Evolutionary conservation across 192 early-diverging fungal species (phyloP), one percentile per base, ranked within the genome.

Genomic region (Coemansia sp.): DNA sequence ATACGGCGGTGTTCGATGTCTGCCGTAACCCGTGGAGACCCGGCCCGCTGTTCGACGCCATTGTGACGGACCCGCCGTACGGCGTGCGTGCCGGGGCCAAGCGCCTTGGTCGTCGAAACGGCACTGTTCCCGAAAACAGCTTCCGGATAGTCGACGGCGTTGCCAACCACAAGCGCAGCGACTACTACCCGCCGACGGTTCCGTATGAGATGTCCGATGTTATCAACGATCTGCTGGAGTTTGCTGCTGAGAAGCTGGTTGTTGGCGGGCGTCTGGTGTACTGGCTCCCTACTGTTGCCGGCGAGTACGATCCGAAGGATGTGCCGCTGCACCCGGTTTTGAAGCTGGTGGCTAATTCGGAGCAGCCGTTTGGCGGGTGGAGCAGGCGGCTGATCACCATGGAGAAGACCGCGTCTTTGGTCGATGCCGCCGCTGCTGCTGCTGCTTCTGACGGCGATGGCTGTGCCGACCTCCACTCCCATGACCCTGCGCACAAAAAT

Each of bases 31-130:
- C 95, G 1, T 95, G 90, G 90, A 74, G 92, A 6, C 19, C 57
- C 10, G 71, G 65, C 5, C 57, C 75, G 13, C 78, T 84, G 72
- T 88, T 92, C 71, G 95, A 98, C 75, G 93, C 93, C 6, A 98
- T 98, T 34, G 90, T 97, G 2, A 95, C 91, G 0, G 97, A 95
- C 81, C 78, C 95, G 22, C 95, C 95, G 29, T 96, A 99, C 71
- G 95, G 97, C 64, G 97, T 99, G 13, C 89, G 97, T 47, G 95
- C 95, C 0, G 97, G 95, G 22, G 95, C 97, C 19, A 95, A 94
- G 72, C 93, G 88, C 29, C 82, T 97, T 23, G 93, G 93, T 16
- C 77, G 85, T 46, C 87, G 85, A 25, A 67, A 60, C 23, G 82
- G 76, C 13, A 60, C 62, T 0, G 36, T 58, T 0, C 67, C 72